These are phyloP conservation scores for Kuraishia capsulata DNA, from an alignment of 805 yeast genomes.

Conservation along the genomic window DNA sequence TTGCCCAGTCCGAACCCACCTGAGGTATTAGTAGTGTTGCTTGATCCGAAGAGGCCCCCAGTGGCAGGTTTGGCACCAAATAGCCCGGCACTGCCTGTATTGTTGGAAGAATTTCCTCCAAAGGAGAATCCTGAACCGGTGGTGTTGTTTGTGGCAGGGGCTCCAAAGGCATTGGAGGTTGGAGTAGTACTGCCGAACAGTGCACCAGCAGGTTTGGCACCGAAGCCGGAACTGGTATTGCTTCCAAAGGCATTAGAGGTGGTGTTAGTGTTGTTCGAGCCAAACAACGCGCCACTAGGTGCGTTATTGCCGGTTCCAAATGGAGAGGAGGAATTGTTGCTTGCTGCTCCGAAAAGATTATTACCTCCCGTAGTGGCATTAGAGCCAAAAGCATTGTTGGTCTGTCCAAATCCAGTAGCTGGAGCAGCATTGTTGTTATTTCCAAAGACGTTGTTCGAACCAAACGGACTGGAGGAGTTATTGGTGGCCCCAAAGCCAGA, in stretches of 20 bases:
- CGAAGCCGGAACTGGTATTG: conserved; percentile 12
- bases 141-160: conserved; percentile 13
- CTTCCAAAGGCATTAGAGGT: conserved; percentile 12
- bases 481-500: conserved; percentile 16
- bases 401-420: conserved; percentile 6
- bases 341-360: conserved; percentile 6
- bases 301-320: conserved; percentile 10
- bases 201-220: conserved; percentile 16
- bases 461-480: conserved; percentile 16
- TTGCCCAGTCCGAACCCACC: conserved; percentile 23
- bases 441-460: conserved; percentile 17
- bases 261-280: conserved; percentile 2
- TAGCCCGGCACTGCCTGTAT: conserved; percentile 18
- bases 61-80: conserved; percentile 23
- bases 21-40: not conserved
- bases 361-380: conserved; percentile 18
- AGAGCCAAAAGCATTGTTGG: conserved; percentile 17
- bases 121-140: not conserved
- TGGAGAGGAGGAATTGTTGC: conserved; percentile 1
- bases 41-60: conserved; percentile 27
- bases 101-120: not conserved
- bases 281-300: conserved; percentile 1
- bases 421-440: conserved; percentile 11
- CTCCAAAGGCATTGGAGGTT: conserved; percentile 21
- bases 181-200: conserved; percentile 11